Evolutionary conservation across 2,329 filamentous ascomycete species (phyloP).

Genomic region (Amylocarpus encephaloides): DNA sequence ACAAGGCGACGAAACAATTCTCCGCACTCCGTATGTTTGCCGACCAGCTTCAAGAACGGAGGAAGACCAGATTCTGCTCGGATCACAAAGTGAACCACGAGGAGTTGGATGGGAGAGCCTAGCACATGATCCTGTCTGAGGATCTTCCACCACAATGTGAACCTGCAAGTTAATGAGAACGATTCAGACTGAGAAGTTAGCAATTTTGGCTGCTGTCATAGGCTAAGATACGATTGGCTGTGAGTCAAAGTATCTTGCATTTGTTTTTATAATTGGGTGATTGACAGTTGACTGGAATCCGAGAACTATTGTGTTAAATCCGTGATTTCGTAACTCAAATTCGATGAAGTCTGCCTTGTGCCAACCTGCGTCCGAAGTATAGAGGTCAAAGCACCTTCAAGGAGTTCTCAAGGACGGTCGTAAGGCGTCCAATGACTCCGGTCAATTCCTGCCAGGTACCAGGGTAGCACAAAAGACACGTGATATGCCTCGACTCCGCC

Average conservation of each 20-base stretch:
- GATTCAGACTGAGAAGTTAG: neutral
- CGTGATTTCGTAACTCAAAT: neutral
- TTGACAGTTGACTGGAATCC: neutral
- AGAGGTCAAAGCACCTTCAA: conserved; percentile 2
- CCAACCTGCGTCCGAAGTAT: conserved; percentile 1
- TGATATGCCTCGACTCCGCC: neutral
- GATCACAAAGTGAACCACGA: neutral
- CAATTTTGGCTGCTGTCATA: neutral
- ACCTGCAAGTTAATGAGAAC: neutral
- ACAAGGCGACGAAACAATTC: conserved; percentile 13
- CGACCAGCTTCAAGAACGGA: conserved; percentile 3
- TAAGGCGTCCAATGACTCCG: conserved; percentile 20
- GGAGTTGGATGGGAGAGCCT: neutral
- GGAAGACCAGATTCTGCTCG: neutral
- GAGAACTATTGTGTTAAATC: too few species aligned
- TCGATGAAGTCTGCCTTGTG: conserved; percentile 16
- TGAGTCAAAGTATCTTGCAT: neutral
- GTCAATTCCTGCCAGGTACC: too few species aligned
- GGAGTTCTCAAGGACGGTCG: conserved; percentile 9
- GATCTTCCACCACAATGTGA: neutral
- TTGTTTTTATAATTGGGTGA: neutral
- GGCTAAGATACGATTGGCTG: conserved; percentile 4
- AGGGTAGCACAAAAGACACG: neutral
- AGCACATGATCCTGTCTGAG: neutral
- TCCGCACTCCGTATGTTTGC: conserved; percentile 3